Percentiles rank a stretch among this genome's conserved stretches.
These are phyloP conservation scores for Stellera chamaejasme DNA, from an alignment of 345 rosid genomes.

Conservation along the genomic window DNA sequence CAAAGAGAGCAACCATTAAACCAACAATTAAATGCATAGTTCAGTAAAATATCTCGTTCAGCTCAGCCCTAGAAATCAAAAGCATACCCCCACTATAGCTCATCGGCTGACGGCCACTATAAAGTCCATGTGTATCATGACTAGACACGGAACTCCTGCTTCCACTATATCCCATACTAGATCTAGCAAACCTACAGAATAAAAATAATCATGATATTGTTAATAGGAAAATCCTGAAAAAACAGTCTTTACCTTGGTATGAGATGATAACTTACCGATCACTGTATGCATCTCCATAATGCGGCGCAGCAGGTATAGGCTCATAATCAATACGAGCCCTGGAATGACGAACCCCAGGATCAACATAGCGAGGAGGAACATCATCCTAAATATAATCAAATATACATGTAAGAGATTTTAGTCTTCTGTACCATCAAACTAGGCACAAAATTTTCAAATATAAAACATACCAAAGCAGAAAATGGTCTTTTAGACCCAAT, in stretches of 20 bases:
- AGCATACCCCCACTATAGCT: slow-evolving; percentile 67
- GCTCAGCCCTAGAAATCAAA: slow-evolving; percentile 4
- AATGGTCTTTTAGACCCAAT: slow-evolving; percentile 89
- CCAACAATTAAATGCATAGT: background rate
- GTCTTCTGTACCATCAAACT: background rate
- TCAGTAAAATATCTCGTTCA: background rate
- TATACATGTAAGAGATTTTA: background rate
- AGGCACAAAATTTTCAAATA: background rate
- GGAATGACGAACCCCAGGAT: slow-evolving; percentile 54
- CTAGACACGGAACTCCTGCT: slow-evolving; percentile 69
- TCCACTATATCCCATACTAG: slow-evolving; percentile 69
- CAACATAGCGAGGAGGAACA: slow-evolving; percentile 79
- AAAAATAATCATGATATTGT: background rate
- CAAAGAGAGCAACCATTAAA: slow-evolving; percentile 10
- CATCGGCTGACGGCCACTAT: slow-evolving; percentile 71
- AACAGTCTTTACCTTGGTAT: background rate
- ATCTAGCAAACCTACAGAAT: slow-evolving; percentile 56
- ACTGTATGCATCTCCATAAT: slow-evolving; percentile 68
- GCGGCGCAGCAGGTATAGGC: slow-evolving; percentile 47
- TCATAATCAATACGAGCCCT: slow-evolving; percentile 95
- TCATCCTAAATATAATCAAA: slow-evolving; percentile 50
- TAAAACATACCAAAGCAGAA: slow-evolving; percentile 56
- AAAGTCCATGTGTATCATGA: slow-evolving; percentile 78
- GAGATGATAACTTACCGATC: slow-evolving; percentile 50
- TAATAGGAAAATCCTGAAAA: background rate